Base-by-base conservation (phyloP, 345 rosid genomes). In the Balakata baccata region DNA sequence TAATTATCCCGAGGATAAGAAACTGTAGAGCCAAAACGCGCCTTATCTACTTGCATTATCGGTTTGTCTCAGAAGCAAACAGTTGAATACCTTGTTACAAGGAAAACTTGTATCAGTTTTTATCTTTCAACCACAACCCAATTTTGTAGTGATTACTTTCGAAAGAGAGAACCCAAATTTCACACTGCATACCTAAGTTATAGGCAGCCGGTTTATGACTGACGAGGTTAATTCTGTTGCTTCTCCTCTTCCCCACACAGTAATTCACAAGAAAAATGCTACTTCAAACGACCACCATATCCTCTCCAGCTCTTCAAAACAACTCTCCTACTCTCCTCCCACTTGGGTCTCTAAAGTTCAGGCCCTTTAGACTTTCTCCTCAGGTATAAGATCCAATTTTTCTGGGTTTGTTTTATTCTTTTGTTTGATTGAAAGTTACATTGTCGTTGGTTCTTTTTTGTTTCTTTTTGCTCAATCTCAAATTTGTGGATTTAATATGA, bases 271-370 rank as follows among this genome's bases (percentile, higher is more conserved):
- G 39, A 29, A 85, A 72, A 51, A 89, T 88, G 94, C 78, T 86
- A 73, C 84, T 85, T 13, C 94, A 88, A 17, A 84, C 88, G 29
- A n/a, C 81, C 64, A 79, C 62, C 68, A 59, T 66, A 7, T 70
- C 81, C 38, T 57, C 84, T 68, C 77, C 86, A 39, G 81, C 83
- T 67, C 81, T 78, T 23, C 87, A 75, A 43, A 81, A 73, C 6
- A 62, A 39, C 49, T 68, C 78, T 74, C 74, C 71, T 58, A 0
- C 74, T 53, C 65, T 53, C 39, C 75, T 82, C 47, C 50, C 84
- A 68, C 69, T 80, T 74, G 79, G 71, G 41, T 78, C 85, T 43
- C 71, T 78, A 51, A 74, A 68, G 54, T 65, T 18, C 20, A 78
- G 68, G 11, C 80, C 82, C 69, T 74, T 64, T 64, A 79, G 68